Base-by-base conservation (phyloP, 441 rosid genomes). In the Viola pubescens region DNA sequence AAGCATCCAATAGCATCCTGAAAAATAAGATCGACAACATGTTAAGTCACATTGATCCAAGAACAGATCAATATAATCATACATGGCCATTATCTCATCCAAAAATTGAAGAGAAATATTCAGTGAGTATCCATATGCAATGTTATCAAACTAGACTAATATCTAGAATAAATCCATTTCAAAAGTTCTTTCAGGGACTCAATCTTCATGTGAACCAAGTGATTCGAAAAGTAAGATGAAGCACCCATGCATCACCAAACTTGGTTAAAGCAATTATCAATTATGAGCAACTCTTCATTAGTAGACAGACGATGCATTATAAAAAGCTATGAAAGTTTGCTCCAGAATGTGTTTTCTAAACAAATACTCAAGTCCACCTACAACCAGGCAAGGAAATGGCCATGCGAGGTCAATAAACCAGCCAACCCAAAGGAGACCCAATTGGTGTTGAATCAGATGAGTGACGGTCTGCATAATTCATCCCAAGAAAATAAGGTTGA, bases 1-100 rank as follows among this genome's bases (percentile, higher is more conserved):
- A 90, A 71, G 82, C 87, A 84, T 68, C 84, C 82, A 62, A 86
- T 72, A 60, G 95, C 88, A 77, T 82, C 94, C 97, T 89, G 85
- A 61, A 72, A 68, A 60, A 67, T 19, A 54, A 9, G 4, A 12
- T 4, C 59, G 54, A 66, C 38, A 65, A 56, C 7, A 56, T 58
- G 34, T 26, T 26, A 48, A 6, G 6, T 70, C 62, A 13, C 55
- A 6, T 46, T 37, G 40, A 5, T 9, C 10, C 41, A 19, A 13
- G 6, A 19, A 60, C 43, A 3, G n/a, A 37, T 50, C 34, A 14
- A 7, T 38, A 10, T 16, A 10, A 14, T 10, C 13, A 38, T 40
- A 50, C 16, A 8, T 47, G 40, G 9, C 16, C 39, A 50, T 4
- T 14, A 50, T 10, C 41, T 40, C 37, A 52, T 42, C 53, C 26